These are phyloP conservation scores for Ceratobasidium sp. DNA, from an alignment of 1,284 basidiomycete genomes.

Conservation along the genomic window DNA sequence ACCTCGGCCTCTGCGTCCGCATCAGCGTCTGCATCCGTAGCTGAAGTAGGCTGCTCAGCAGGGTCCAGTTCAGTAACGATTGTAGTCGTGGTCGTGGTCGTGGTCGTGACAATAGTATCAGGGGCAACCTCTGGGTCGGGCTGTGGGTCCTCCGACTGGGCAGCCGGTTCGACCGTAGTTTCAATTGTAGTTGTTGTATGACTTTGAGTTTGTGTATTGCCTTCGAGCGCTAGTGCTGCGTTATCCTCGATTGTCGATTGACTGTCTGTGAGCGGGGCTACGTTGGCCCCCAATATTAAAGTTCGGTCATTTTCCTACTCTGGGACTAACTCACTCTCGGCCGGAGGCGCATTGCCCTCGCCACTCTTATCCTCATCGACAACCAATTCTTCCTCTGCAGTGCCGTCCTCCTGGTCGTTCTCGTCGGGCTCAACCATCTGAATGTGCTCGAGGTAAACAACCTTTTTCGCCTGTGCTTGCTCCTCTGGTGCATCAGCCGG, in stretches of 20 bases:
- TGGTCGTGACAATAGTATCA: constrained; percentile 8
- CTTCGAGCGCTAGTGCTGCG: background rate
- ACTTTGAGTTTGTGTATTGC: background rate
- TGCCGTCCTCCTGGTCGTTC: background rate
- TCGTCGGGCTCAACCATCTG: constrained; percentile 9
- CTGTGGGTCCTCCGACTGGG: background rate
- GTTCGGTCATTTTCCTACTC: background rate
- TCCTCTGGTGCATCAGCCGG: background rate
- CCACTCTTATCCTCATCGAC: background rate
- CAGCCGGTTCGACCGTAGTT: background rate
- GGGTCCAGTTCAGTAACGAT: background rate
- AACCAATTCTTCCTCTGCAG: background rate
- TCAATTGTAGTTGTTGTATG: constrained; percentile 17
- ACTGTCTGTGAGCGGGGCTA: background rate
- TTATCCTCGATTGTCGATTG: constrained; percentile 1
- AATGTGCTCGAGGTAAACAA: constrained; percentile 20
- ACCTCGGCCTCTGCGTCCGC: constrained; percentile 10
- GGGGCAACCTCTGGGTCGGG: background rate
- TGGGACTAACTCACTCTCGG: background rate
- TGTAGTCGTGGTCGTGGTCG: background rate
- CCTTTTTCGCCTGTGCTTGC: background rate
- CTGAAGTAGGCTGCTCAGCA: constrained; percentile 2
- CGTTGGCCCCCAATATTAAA: background rate
- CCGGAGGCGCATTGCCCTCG: too few relatives aligned
- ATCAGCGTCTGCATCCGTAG: constrained; percentile 7